These are phyloP conservation scores for Coemansia sp. DNA, from an alignment of 192 early-diverging fungal species.

Conservation along the genomic window DNA sequence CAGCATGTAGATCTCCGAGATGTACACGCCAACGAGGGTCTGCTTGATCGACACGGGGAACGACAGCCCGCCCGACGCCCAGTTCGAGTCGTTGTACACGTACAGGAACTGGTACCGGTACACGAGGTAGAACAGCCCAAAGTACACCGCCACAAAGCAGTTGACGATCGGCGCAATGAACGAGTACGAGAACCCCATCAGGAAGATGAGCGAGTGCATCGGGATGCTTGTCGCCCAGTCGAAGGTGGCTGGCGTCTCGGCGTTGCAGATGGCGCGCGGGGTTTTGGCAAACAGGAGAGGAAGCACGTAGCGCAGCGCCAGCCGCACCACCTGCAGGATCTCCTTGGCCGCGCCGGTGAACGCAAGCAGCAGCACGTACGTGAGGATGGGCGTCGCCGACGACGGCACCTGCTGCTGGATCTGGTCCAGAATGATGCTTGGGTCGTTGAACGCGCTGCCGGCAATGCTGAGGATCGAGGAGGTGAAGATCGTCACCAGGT, in stretches of 20 bases:
- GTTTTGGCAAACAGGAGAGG: constrained; percentile 67
- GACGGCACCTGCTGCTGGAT: constrained; percentile 67
- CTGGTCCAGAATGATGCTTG: constrained; percentile 45
- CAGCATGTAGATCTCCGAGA: constrained; percentile 75
- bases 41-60: constrained; percentile 67
- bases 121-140: constrained; percentile 71
- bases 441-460: constrained; percentile 26
- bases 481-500: constrained; percentile 76
- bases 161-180: constrained; percentile 80
- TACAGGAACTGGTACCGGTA: constrained; percentile 85
- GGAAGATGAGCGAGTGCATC: constrained; percentile 68
- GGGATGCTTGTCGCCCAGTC: constrained; percentile 71
- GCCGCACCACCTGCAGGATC: constrained; percentile 67
- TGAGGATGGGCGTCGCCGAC: constrained; percentile 79
- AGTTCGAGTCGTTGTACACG: constrained; percentile 63
- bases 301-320: constrained; percentile 65
- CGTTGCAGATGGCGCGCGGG: constrained; percentile 66
- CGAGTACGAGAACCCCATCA: constrained; percentile 77
- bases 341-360: constrained; percentile 70
- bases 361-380: constrained; percentile 78
- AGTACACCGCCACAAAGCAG: constrained; percentile 78
- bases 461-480: constrained; percentile 60
- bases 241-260: constrained; percentile 58
- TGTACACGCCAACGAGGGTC: constrained; percentile 70
- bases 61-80: constrained; percentile 67